Evolutionary conservation across 805 yeast genomes (phyloP), one percentile per base, ranked within the genome.

Genomic region (Candida boleticola): DNA sequence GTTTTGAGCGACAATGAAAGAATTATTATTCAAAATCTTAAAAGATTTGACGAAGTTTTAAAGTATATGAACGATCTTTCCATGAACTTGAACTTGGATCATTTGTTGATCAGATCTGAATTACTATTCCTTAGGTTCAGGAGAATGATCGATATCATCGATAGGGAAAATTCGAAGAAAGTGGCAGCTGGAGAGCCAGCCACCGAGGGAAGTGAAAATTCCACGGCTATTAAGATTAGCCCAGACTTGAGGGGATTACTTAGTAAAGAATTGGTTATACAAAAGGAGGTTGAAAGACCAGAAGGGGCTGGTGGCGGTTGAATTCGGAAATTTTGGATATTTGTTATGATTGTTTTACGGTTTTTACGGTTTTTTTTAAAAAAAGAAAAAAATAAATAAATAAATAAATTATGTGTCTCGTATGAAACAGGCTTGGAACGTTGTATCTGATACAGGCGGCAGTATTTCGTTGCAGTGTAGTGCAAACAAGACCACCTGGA

Each of bases 51-150:
- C 58, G 96, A 92, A 59, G 90, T 93, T 20, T 74, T 93, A 55
- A 89, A 86, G 66, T 93, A 85, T 59, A 85, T 92, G 79, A 93
- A 93, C 64, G 97, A 92, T 54, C 73, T 93, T 45, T 81, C 88
- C 38, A 84, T 84, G 71, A 76, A 82, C 2, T 70, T 89, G 68
- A 82, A 87, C 43, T 66, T 89, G 52, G 79, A 85, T 36, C 95
- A 87, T 50, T 66, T 89, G 34, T 71, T 92, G 40, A 80, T 86
- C n/a, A 73, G 97, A 32, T 83, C 95, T 3, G 98, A 93, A 57
- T 70, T 88, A 23, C 67, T 92, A 29, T 93, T 89, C 56, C 71
- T 87, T 49, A 79, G 85, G 49, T 93, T 89, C 61, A 77, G 80
- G 54, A 82, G 88, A 46, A 83, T 89, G 74, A 78, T 90, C 42